Base-by-base conservation (phyloP, 2,329 filamentous ascomycete genomes). In the Thelonectria discophora region DNA sequence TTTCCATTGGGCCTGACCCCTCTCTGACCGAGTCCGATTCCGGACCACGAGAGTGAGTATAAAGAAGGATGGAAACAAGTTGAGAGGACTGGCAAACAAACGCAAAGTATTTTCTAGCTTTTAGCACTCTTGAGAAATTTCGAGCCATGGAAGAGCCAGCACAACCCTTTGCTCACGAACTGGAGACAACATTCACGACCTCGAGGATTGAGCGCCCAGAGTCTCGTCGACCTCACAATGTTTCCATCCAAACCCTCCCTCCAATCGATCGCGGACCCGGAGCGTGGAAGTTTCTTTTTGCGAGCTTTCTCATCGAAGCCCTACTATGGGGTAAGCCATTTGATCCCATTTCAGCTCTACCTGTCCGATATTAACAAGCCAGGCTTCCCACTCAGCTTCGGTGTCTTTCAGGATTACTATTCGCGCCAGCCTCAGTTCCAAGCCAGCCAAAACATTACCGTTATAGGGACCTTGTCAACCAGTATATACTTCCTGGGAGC, bases 221-320 rank as follows among this genome's bases (percentile, higher is more conserved):
- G 42, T 18, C 20, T 5, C 9, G 15, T 12, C 42, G 24, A 11
- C 4, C 20, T 13, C 8, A 45, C 42, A 45, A 45, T 21, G 42
- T 6, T 34, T 46, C 62, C 21, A 57, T 63, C 20, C 65, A 66
- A 27, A 55, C 62, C n/a, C 62, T 72, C 3, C 63, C 63, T 1
- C 65, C 67, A 0, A 57, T 64, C 5, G 69, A 72, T 27, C 43
- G 58, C 15, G 67, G 70, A 2, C 48, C 47, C 2, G 63, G 53
- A 3, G 69, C 70, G 1, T 71, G 64, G 61, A 71, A 64, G 20
- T 71, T 68, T 17, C 52, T 72, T 3, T 55, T 69, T 3, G 68
- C 60, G 1, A 58, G 61, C 13, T 72, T 72, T 45, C 54, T 69
- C 1, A 60, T 72, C 1, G 69, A 72, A 46, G 70, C 67, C 1